Evolutionary conservation across 805 yeast genomes (phyloP), one percentile per base, ranked within the genome.

Genomic region (Blastobotrys peoriensis): DNA sequence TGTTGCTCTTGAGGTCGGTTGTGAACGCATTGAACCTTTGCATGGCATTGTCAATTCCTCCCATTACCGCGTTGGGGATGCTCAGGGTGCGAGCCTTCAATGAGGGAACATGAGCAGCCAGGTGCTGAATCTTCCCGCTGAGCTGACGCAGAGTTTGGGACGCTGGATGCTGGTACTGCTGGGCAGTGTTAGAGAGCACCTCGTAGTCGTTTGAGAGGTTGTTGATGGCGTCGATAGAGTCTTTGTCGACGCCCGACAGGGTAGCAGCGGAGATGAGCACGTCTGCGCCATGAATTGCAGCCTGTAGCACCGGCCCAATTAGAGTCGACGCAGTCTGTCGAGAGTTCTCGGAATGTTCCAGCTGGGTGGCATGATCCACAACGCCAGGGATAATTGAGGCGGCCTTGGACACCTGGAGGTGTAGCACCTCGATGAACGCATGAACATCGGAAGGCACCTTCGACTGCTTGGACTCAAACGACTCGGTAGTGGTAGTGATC

Each of bases 241-340:
- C 13, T 13, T 25, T 25, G 13, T 25, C 30, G 13, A 25, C 30
- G 8, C 13, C 10, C 8, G 30, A 25, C 10, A 13, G 8, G 8
- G 13, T 33, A 13, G 41, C 22, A 21, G 33, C 20, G 21, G 33
- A 27, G 15, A 39, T 17, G n/a, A 47, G 45, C 2, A 44, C 41
- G 20, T 40, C 43, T 8, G 35, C 43, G 3, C 42, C 45, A 10
- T 38, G 27, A 23, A 33, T 40, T 1, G 48, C 28, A 2, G 45
- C 40, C 33, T 39, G 41, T 33, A 43, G 39, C 30, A 39, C 6
- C 4, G 46, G 50, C 10, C 36, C 40, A 3, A 47, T 21, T 8
- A 47, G 17, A 3, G 50, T 37, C 10, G 34, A 21, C 13, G 30
- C 30, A 8, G 8, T 25, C 13, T 25, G 30, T 8, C 13, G 8